phyloP scores from a whole-genome alignment of 805 yeast species.

The Hanseniaspora clermontiae region DNA sequence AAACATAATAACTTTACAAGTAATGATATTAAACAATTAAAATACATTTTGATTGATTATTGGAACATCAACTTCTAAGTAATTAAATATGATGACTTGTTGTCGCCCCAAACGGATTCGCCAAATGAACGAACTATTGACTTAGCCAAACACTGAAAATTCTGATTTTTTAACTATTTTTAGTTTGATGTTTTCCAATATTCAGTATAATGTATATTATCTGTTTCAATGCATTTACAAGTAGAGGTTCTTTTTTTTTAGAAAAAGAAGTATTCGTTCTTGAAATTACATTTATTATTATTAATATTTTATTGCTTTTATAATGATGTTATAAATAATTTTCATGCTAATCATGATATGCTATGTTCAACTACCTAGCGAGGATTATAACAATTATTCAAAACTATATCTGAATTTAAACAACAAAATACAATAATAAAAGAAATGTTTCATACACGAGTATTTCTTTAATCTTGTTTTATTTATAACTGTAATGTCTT shows the following conservation, averaged over 20 bases:
- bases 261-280: too few species aligned
- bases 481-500: too few species aligned
- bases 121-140: constrained; percentile 21
- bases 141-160: constrained; percentile 32
- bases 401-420: constrained; percentile 6
- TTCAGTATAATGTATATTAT: neutral
- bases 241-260: neutral
- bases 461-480: too few species aligned
- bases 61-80: neutral
- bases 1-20: neutral
- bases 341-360: constrained; percentile 30
- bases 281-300: constrained; percentile 12
- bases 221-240: constrained; percentile 4
- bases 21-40: neutral
- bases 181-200: neutral
- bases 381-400: constrained; percentile 14
- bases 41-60: constrained; percentile 3
- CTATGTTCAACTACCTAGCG: constrained; percentile 12
- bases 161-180: constrained; percentile 21
- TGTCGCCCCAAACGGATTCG: constrained; percentile 34
- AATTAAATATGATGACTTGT: constrained; percentile 26
- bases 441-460: neutral
- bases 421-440: neutral
- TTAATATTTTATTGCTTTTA: neutral
- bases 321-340: constrained; percentile 16